Percentiles rank a stretch among this genome's conserved stretches.
phyloP scores from a whole-genome alignment of 2,329 filamentous ascomycete genomes.

The Nothophaeocryptopus gaeumannii region DNA sequence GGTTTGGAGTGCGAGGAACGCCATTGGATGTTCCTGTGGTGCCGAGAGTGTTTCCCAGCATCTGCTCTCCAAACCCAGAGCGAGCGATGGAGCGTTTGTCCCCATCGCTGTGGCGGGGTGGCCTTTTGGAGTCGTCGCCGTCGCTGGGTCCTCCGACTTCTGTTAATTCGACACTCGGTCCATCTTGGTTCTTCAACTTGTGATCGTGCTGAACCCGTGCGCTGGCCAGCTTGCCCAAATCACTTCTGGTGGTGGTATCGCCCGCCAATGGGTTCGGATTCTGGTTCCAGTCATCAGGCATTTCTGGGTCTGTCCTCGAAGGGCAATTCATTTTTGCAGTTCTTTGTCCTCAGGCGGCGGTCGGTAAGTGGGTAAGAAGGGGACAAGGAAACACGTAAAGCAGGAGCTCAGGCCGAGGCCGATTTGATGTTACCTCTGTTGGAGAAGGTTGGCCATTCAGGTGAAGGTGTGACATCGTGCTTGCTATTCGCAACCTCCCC shows the following conservation, averaged over 20 bases:
- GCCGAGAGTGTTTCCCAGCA: conserved; percentile 26
- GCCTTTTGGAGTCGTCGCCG: conserved; percentile 9
- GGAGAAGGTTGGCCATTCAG: no score
- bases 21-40: conserved; percentile 1
- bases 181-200: conserved; percentile 35
- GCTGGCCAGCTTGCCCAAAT: conserved; percentile 61
- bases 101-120: conserved; percentile 17
- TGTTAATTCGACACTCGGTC: conserved; percentile 22
- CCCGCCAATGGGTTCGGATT: conserved; percentile 56
- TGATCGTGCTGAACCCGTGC: conserved; percentile 51
- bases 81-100: conserved; percentile 20
- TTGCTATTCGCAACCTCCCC: no score
- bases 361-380: no score
- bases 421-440: no score
- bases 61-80: conserved; percentile 23
- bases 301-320: conserved; percentile 57
- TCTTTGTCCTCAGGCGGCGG: no score
- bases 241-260: conserved; percentile 61
- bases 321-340: conserved; percentile 59
- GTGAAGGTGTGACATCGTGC: no score
- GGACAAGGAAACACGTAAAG: no score
- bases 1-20: conserved; percentile 18
- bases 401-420: no score
- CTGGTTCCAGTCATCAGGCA: conserved; percentile 59
- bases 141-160: conserved; percentile 17